Conservation (phyloP, 2,329 filamentous ascomycete species). For the Fusarium coicis region DNA sequence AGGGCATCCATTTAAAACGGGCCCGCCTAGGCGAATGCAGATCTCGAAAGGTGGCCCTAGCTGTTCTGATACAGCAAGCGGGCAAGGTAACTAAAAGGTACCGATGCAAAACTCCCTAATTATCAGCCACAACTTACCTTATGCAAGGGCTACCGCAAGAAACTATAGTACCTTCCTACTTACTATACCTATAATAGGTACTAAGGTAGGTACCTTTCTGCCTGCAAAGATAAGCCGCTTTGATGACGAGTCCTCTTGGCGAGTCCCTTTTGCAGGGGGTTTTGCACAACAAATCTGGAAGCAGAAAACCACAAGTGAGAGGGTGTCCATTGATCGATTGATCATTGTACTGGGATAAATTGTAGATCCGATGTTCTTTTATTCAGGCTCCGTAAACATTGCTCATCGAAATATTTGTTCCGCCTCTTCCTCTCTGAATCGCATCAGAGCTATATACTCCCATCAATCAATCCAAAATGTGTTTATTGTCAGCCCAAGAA, state of each 20-base stretch:
- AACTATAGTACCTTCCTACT: neutral
- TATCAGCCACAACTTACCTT: neutral
- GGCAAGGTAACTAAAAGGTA: conserved; percentile 1
- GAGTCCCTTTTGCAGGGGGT: neutral
- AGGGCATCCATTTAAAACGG: conserved; percentile 13
- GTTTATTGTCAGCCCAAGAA: conserved; percentile 70
- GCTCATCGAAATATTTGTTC: neutral
- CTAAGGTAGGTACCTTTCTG: neutral
- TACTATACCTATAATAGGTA: too few species aligned
- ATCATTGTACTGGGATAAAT: neutral
- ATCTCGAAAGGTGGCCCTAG: conserved; percentile 41
- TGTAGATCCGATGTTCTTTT: neutral
- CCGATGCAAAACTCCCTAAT: conserved; percentile 9
- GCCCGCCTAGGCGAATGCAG: conserved; percentile 29
- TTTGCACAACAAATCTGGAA: neutral
- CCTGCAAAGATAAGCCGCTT: conserved; percentile 19
- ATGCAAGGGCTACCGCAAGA: neutral
- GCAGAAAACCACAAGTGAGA: neutral
- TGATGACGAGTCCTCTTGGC: conserved; percentile 32
- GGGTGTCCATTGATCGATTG: neutral
- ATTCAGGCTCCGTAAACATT: neutral
- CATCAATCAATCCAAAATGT: conserved; percentile 63
- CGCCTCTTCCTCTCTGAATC: neutral
- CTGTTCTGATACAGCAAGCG: conserved; percentile 26
- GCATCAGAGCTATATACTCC: neutral